Percentiles rank a stretch among this genome's conserved stretches.
Evolutionary conservation across 2,329 filamentous ascomycete species (phyloP).

Genomic region (Sarocladium strictum): DNA sequence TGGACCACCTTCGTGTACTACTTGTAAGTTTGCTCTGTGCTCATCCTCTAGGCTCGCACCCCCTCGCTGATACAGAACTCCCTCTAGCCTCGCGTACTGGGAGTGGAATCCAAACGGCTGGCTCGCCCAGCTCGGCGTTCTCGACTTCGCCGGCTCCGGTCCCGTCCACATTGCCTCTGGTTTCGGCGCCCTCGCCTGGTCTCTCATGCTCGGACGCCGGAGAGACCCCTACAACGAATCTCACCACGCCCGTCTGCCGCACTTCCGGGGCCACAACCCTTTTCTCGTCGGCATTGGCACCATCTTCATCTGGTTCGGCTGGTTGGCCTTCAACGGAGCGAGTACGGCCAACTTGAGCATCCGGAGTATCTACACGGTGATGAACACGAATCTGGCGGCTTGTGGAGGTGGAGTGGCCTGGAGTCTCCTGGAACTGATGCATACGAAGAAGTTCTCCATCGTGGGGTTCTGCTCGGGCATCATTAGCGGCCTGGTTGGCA

Average conservation of each 20-base stretch:
- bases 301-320: slow-evolving; percentile 58
- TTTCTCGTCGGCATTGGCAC: slow-evolving; percentile 59
- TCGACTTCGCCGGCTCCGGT: slow-evolving; percentile 56
- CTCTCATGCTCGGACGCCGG: slow-evolving; percentile 55
- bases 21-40: slow-evolving; percentile 15
- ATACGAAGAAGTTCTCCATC: slow-evolving; percentile 37
- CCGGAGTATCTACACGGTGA: slow-evolving; percentile 45
- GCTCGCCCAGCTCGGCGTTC: slow-evolving; percentile 52
- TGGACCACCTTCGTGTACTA: slow-evolving; percentile 61
- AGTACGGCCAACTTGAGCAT: slow-evolving; percentile 43
- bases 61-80: neutral
- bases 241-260: slow-evolving; percentile 27
- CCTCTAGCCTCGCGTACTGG: slow-evolving; percentile 51
- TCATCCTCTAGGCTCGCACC: neutral
- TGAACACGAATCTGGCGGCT: slow-evolving; percentile 53
- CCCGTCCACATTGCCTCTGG: slow-evolving; percentile 59
- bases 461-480: slow-evolving; percentile 38
- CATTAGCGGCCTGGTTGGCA: slow-evolving; percentile 50
- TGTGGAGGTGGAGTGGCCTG: slow-evolving; percentile 47
- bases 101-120: slow-evolving; percentile 61
- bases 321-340: slow-evolving; percentile 47
- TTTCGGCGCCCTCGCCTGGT: slow-evolving; percentile 56
- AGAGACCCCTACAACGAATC: slow-evolving; percentile 38
- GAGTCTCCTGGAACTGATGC: slow-evolving; percentile 44
- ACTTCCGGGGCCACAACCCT: slow-evolving; percentile 52